A percentile compares a stretch with the other conserved stretches of the same genome.
These are phyloP conservation scores for Leucoagaricus sp. DNA, from an alignment of 1,284 basidiomycete genomes.

Conservation along the genomic window DNA sequence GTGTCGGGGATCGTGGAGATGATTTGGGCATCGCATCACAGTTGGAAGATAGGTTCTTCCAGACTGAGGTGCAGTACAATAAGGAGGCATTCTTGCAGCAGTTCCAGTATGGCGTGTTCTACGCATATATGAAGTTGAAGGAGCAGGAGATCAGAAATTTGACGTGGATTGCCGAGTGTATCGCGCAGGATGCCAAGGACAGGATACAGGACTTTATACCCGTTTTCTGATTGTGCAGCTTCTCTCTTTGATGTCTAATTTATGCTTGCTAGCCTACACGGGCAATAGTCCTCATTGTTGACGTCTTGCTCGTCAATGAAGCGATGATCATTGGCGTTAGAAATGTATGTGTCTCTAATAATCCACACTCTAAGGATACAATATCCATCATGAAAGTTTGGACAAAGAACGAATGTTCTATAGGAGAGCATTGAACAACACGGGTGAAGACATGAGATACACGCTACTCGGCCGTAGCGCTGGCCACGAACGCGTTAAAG, in stretches of 20 bases:
- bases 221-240: constrained; percentile 55
- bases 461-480: constrained; percentile 30
- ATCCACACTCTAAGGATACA: too few species aligned
- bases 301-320: too few species aligned
- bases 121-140: constrained; percentile 95
- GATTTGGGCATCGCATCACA: constrained; percentile 62
- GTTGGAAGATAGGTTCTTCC: constrained; percentile 96
- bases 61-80: constrained; percentile 91
- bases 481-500: constrained; percentile 63
- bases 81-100: constrained; percentile 94
- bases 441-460: too few species aligned
- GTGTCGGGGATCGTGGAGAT: constrained; percentile 41
- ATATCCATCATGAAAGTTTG: too few species aligned
- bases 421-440: too few species aligned
- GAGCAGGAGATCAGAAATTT: constrained; percentile 98
- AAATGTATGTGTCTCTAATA: too few species aligned
- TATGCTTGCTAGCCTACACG: neutral
- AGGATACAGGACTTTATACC: constrained; percentile 93
- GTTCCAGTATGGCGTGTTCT: constrained; percentile 93
- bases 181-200: constrained; percentile 91
- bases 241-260: neutral
- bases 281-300: too few species aligned
- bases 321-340: too few species aligned
- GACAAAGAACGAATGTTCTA: too few species aligned
- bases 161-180: constrained; percentile 98